Evolutionary conservation across 1,284 basidiomycete species (phyloP).

Genomic region (Heliocybe sulcata): DNA sequence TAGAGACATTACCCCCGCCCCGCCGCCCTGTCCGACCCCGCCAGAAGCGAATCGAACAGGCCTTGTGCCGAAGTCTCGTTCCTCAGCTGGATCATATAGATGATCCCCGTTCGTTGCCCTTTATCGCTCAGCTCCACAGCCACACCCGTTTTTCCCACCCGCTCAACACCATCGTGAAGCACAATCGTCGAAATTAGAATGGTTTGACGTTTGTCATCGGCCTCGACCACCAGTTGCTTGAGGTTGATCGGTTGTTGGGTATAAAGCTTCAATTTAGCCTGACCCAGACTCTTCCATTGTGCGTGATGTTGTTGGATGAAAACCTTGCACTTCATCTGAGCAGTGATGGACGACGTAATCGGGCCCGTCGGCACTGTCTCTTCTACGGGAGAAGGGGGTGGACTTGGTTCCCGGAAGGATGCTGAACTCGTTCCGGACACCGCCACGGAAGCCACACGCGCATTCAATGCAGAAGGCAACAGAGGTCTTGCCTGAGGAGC

Average conservation of each 20-base stretch:
- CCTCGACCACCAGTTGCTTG: constrained; percentile 95
- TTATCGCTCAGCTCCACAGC: constrained; percentile 93
- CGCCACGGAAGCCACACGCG: constrained; percentile 41
- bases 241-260: constrained; percentile 77
- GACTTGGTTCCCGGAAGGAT: constrained; percentile 64
- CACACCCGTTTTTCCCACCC: constrained; percentile 96
- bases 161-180: constrained; percentile 91
- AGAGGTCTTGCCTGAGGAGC: constrained; percentile 46
- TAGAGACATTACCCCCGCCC: constrained; percentile 2
- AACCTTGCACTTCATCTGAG: constrained; percentile 98
- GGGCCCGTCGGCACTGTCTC: constrained; percentile 55
- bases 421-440: constrained; percentile 17
- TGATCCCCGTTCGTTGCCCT: constrained; percentile 87
- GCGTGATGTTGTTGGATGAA: constrained; percentile 94
- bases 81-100: constrained; percentile 95
- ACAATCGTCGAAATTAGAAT: constrained; percentile 94
- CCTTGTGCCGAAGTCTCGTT: constrained; percentile 85
- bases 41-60: constrained; percentile 82
- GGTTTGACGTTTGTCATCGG: constrained; percentile 72
- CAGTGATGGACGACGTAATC: constrained; percentile 68
- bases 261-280: constrained; percentile 85
- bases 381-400: constrained; percentile 69
- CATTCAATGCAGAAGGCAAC: constrained; percentile 51
- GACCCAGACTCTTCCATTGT: constrained; percentile 95
- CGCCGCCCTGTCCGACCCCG: constrained; percentile 69